These are phyloP conservation scores for Sporothrix humicola DNA, from an alignment of 2,329 filamentous ascomycete species.

Conservation along the genomic window DNA sequence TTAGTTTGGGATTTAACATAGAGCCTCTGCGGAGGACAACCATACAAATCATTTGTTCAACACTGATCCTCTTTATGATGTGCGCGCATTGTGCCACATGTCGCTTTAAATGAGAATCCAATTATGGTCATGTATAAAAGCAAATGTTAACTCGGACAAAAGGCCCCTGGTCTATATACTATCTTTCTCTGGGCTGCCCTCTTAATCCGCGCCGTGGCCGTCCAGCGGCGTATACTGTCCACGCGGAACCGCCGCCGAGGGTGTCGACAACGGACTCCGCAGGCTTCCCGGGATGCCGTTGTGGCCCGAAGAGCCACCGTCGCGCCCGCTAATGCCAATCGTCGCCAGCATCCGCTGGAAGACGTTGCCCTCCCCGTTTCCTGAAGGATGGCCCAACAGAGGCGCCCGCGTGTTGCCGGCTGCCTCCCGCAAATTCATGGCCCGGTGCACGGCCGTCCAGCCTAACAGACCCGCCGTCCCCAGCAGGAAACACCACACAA, in stretches of 20 bases:
- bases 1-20: not conserved
- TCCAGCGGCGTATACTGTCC: conserved; percentile 36
- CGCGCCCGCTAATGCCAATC: conserved; percentile 1
- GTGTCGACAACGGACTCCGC: conserved; percentile 30
- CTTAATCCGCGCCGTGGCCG: conserved; percentile 22
- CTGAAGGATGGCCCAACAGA: conserved; percentile 27
- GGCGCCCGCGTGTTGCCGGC: conserved; percentile 28
- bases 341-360: conserved; percentile 29
- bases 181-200: not conserved
- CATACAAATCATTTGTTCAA: not conserved
- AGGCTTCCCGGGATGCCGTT: not conserved
- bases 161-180: too few species aligned
- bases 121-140: too few species aligned
- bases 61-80: not conserved
- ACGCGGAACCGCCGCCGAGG: conserved; percentile 26
- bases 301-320: not conserved
- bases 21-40: conserved; percentile 5
- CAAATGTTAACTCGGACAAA: not conserved
- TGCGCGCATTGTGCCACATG: not conserved
- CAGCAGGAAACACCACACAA: conserved; percentile 68
- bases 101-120: too few species aligned
- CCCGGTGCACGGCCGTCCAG: conserved; percentile 62
- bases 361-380: not conserved
- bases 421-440: conserved; percentile 51
- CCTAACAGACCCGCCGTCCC: conserved; percentile 63